Evolutionary conservation across 2,329 filamentous ascomycete species (phyloP), one percentile per base, ranked within the genome.

Genomic region (Aspergillus pseudoviridinutans): DNA sequence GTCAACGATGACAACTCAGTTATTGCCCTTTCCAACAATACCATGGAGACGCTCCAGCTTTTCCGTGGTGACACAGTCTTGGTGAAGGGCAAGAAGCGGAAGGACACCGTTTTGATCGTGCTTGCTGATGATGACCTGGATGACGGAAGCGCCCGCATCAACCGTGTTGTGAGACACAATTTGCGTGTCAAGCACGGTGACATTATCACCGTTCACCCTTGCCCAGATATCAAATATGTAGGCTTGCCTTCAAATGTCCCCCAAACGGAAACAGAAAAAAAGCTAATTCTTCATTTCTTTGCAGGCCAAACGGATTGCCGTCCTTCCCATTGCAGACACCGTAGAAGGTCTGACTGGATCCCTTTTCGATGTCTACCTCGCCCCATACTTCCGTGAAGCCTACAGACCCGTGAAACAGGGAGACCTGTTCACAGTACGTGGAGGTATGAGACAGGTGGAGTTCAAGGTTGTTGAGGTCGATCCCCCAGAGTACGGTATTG

Each of bases 391-490:
- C 88, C 91, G 93, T 71, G 94, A 99, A 84, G 93, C 94, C 63
- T 99, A 99, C 83, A 86, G 94, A 75, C 94, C 94, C 56, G 92
- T 99, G 61, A 89, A 92, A 75, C 94, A 97, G 83, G 94, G 94
- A 70, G 94, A 99, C 73, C 86, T 97, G 57, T 99, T 99, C 84
- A 97, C 92, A 75, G 91, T 94, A 61, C 89, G 94, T 71, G 94
- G 93, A 79, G 93, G 92, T 74, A 99, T 99, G 94, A 88, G 94
- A 76, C 93, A 97, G 78, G 94, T 99, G 38, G 94, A 99, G 75
- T 99, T 99, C 83, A 99, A 99, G 84, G 93, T 99, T 46, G 93
- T 99, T 50, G 94, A 99, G 80, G 92, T 99, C 51, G 94, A 99
- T 70, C 92, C 94, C 50, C 94, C 94, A 66, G 94, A 99, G 82